These are phyloP conservation scores for Pestalotiopsis sp. DNA, from an alignment of 2,329 filamentous ascomycete species.

Conservation along the genomic window DNA sequence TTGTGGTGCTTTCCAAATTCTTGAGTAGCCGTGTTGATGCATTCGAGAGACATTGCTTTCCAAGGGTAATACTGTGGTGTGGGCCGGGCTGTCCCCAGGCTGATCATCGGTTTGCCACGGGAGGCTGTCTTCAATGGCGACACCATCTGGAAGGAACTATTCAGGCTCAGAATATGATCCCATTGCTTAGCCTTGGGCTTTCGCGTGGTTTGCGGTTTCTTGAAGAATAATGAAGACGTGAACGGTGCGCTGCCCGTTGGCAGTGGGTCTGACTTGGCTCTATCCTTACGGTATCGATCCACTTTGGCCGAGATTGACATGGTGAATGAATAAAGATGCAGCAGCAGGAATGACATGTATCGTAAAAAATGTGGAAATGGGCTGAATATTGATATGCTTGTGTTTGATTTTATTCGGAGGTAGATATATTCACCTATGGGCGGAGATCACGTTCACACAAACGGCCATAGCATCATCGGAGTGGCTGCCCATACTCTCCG, in stretches of 20 bases:
- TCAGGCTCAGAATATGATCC: background rate
- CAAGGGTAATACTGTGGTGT: constrained; percentile 11
- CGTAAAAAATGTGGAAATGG: too few species aligned
- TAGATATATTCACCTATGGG: too few species aligned
- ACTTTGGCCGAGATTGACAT: background rate
- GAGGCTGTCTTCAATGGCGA: background rate
- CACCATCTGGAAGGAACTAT: background rate
- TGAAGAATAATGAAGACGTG: background rate
- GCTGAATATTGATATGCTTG: too few species aligned
- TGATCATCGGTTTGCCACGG: background rate
- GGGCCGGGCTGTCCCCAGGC: constrained; percentile 7
- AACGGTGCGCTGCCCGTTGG: background rate
- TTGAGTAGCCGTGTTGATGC: background rate
- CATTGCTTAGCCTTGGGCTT: background rate
- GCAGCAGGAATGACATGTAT: too few species aligned
- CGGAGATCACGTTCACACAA: too few species aligned
- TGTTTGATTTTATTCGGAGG: too few species aligned
- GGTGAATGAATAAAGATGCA: background rate
- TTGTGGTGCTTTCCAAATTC: background rate
- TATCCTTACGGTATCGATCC: background rate
- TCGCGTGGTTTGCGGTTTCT: background rate
- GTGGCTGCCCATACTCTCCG: too few species aligned
- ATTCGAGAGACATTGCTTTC: background rate
- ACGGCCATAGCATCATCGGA: too few species aligned
- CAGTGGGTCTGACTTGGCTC: background rate